Evolutionary conservation across 257 asterid genomes (phyloP).

Genomic region (Schizonepeta tenuifolia): DNA sequence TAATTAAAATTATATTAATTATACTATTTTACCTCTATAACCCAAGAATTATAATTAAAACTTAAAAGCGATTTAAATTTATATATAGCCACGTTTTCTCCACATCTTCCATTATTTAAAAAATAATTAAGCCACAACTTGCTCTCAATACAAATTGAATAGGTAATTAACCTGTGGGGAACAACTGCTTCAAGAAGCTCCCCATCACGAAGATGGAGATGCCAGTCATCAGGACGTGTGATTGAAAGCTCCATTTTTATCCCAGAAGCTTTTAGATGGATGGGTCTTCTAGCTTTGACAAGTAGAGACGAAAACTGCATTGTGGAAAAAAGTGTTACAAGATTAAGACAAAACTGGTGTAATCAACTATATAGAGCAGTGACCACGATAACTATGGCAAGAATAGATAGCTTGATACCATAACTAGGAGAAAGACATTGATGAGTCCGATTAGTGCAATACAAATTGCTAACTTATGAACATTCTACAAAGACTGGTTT

Average conservation of each 20-base stretch:
- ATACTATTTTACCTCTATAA: no score
- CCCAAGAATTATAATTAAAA: no score
- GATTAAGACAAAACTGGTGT: conserved; percentile 1
- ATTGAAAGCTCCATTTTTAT: conserved; percentile 74
- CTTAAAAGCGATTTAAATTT: no score
- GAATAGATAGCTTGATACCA: not conserved
- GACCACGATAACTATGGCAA: not conserved
- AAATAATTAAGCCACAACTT: no score
- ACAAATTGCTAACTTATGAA: not conserved
- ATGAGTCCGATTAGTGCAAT: not conserved
- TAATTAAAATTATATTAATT: no score
- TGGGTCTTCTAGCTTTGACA: conserved; percentile 39
- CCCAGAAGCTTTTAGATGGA: conserved; percentile 39
- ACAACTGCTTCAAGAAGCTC: conserved; percentile 80
- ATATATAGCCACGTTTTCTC: no score
- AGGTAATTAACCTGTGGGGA: conserved; percentile 65
- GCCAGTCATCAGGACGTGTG: conserved; percentile 96
- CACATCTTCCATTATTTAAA: no score
- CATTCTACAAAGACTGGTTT: conserved; percentile 1
- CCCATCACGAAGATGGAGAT: conserved; percentile 99
- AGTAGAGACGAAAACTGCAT: conserved; percentile 43
- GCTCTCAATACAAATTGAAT: no score
- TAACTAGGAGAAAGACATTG: not conserved
- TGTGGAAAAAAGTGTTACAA: conserved; percentile 19
- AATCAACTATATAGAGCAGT: not conserved